These are phyloP conservation scores for Cercis canadensis DNA, from an alignment of 306 rosid genomes.

Conservation along the genomic window DNA sequence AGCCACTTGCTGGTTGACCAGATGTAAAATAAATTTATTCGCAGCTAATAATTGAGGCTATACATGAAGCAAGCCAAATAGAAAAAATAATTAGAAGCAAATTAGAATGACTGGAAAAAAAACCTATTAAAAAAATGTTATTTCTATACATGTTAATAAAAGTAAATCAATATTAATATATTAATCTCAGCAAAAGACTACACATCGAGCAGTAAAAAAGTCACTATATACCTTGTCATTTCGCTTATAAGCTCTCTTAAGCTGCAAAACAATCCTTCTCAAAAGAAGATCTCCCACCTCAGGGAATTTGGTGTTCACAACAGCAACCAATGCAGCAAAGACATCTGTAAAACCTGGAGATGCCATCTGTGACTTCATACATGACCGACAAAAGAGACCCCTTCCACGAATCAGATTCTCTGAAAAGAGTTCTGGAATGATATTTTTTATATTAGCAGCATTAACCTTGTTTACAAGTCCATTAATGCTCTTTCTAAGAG, in stretches of 20 bases:
- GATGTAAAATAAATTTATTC: constrained; percentile 86
- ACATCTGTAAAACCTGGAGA: constrained; percentile 92
- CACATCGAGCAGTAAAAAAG: background rate
- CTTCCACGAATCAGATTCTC: constrained; percentile 93
- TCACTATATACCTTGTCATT: constrained; percentile 78
- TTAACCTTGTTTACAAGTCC: constrained; percentile 96
- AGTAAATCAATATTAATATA: no score
- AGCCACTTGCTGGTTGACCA: constrained; percentile 94
- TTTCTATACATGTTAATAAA: background rate
- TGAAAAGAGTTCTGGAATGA: constrained; percentile 76
- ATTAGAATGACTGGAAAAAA: background rate
- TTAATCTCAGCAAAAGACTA: background rate
- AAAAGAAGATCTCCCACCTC: constrained; percentile 87
- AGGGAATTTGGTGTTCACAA: constrained; percentile 92
- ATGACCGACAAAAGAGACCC: constrained; percentile 90
- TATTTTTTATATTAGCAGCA: constrained; percentile 82
- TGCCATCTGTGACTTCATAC: constrained; percentile 98
- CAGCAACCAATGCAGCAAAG: constrained; percentile 90
- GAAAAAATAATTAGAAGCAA: constrained; percentile 22
- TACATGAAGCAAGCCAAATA: constrained; percentile 30
- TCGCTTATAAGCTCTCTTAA: constrained; percentile 90
- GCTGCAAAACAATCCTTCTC: constrained; percentile 89
- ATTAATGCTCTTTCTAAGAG: constrained; percentile 90
- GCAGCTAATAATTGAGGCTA: constrained; percentile 96
- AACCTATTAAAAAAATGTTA: background rate